These are phyloP conservation scores for Yueomyces sp. DNA, from an alignment of 805 yeast species.

Conservation along the genomic window DNA sequence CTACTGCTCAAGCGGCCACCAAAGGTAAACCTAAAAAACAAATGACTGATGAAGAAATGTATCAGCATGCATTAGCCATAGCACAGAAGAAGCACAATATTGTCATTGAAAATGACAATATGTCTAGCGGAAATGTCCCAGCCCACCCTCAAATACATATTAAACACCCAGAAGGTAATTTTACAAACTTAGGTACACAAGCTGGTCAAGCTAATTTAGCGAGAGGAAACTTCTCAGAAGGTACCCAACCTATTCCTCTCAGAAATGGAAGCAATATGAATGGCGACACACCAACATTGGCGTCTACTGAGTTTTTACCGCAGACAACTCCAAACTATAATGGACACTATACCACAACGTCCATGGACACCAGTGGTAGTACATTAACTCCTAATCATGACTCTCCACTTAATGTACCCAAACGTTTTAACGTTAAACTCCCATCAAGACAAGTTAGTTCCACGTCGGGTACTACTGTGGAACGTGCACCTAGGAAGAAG, in stretches of 20 bases:
- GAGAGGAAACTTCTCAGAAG: background rate
- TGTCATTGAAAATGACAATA: too few relatives aligned
- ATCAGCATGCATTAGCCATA: slow-evolving; percentile 40
- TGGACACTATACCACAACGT: background rate
- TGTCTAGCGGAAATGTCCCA: background rate
- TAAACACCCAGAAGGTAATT: background rate
- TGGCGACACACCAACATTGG: background rate
- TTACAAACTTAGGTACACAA: background rate
- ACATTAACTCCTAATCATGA: background rate
- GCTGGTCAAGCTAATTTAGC: background rate
- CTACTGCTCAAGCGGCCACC: background rate
- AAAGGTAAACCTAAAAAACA: slow-evolving; percentile 1
- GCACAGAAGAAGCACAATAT: slow-evolving; percentile 31
- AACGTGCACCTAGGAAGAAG: background rate
- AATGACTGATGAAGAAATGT: slow-evolving; percentile 37
- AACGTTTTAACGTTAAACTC: too few relatives aligned
- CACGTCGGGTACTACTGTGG: background rate
- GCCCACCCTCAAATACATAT: background rate
- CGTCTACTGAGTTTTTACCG: background rate
- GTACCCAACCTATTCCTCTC: background rate
- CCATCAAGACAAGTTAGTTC: background rate
- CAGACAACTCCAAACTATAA: background rate
- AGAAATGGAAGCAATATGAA: background rate
- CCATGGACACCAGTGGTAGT: background rate
- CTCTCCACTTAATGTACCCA: too few relatives aligned